Conservation (phyloP, 2,329 filamentous ascomycete genomes). For the Didymellaceae sp. region DNA sequence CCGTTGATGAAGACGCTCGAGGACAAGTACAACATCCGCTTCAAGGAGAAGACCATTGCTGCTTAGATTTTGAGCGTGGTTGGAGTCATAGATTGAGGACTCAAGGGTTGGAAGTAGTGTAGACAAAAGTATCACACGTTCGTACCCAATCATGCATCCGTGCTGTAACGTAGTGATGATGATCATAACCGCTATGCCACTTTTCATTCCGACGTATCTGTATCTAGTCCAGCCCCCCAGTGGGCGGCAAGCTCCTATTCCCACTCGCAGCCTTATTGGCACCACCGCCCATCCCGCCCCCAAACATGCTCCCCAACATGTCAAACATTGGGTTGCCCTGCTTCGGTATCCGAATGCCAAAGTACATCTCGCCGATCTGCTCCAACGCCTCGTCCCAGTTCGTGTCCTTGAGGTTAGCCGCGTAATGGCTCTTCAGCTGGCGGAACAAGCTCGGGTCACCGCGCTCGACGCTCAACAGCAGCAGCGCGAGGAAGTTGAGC, state of each 20-base stretch:
- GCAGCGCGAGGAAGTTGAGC: slow-evolving; percentile 88
- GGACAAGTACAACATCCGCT: slow-evolving; percentile 76
- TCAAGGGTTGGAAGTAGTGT: slow-evolving; percentile 15
- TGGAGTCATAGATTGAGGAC: slow-evolving; percentile 12
- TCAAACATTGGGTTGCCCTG: slow-evolving; percentile 94
- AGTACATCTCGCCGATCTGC: slow-evolving; percentile 95
- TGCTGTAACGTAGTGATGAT: no score
- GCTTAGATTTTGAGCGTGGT: slow-evolving; percentile 22
- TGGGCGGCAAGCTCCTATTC: slow-evolving; percentile 33
- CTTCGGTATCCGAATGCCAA: slow-evolving; percentile 84
- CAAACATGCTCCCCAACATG: slow-evolving; percentile 97
- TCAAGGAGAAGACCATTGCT: slow-evolving; percentile 69
- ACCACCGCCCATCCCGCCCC: slow-evolving; percentile 67
- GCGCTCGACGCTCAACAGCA: slow-evolving; percentile 83
- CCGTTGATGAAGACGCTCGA: slow-evolving; percentile 79
- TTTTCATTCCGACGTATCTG: neutral
- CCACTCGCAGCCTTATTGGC: slow-evolving; percentile 57
- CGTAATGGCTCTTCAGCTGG: slow-evolving; percentile 83
- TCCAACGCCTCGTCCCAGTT: slow-evolving; percentile 82
- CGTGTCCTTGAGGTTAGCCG: slow-evolving; percentile 75
- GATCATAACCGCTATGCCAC: neutral
- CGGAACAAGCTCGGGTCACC: slow-evolving; percentile 79
- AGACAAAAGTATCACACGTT: slow-evolving; percentile 27
- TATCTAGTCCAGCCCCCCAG: slow-evolving; percentile 45
- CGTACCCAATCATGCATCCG: neutral